Percentiles rank a stretch among this genome's conserved stretches.
These are phyloP conservation scores for Hypoxylon cercidicola DNA, from an alignment of 495 filamentous ascomycete species.

Conservation along the genomic window DNA sequence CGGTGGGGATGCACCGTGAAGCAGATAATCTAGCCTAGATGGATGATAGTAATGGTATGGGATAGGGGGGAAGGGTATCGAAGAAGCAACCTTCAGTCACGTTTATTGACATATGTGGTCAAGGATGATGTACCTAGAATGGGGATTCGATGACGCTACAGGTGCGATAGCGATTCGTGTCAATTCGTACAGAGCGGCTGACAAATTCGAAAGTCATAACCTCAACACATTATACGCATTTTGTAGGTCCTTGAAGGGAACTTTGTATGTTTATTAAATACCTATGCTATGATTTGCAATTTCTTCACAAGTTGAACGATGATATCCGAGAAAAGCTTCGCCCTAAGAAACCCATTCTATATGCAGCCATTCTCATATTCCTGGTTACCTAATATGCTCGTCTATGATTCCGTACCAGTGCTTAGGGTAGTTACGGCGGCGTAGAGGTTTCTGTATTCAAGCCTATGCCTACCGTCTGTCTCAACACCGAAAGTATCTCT, in stretches of 20 bases:
- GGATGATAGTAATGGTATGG: neutral
- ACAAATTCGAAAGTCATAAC: neutral
- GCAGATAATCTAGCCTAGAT: constrained; percentile 1
- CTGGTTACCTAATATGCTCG: constrained; percentile 13
- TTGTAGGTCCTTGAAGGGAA: neutral
- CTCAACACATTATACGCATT: neutral
- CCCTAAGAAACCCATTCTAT: constrained; percentile 9
- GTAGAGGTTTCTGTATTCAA: constrained; percentile 10
- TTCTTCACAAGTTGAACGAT: constrained; percentile 1
- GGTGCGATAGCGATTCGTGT: neutral
- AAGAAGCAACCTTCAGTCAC: too few relatives aligned
- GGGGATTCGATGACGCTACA: too few relatives aligned
- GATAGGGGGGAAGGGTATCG: too few relatives aligned
- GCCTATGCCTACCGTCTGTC: constrained; percentile 32
- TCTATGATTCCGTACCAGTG: constrained; percentile 2
- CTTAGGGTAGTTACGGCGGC: neutral
- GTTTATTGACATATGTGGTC: too few relatives aligned
- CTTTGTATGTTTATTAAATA: constrained; percentile 10
- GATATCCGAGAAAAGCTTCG: neutral
- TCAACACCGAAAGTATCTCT: constrained; percentile 82
- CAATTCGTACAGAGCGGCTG: neutral
- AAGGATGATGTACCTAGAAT: too few relatives aligned
- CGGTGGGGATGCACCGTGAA: neutral
- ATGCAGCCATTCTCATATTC: neutral
- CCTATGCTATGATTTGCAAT: neutral